Percentiles rank a stretch among this genome's conserved stretches.
These are phyloP conservation scores for Coccomyxa sp. DNA, from an alignment of 139 green algal genomes.

Conservation along the genomic window DNA sequence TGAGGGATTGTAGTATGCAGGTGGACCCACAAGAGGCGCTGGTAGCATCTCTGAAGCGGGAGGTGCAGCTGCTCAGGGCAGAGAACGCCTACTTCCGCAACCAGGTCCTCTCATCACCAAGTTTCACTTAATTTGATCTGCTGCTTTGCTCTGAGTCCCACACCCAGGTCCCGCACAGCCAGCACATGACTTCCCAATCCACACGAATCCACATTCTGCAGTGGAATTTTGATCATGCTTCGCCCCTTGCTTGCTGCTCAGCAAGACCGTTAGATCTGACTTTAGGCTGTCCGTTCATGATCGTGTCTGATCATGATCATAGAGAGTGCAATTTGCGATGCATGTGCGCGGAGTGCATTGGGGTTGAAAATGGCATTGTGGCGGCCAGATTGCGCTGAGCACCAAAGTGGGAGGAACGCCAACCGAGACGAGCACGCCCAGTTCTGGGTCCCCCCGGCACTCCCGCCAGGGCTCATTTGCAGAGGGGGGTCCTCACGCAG, in stretches of 20 bases:
- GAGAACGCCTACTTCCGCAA: conserved; percentile 47
- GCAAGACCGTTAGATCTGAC: not conserved
- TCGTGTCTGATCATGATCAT: too few relatives aligned
- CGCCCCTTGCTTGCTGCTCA: not conserved
- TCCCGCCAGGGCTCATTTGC: conserved; percentile 20
- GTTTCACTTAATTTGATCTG: conserved; percentile 5
- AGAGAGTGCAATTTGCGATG: too few relatives aligned
- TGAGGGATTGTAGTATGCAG: conserved; percentile 6
- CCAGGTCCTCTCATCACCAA: conserved; percentile 30
- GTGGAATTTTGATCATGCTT: not conserved
- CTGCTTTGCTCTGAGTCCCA: not conserved
- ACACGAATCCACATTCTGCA: not conserved
- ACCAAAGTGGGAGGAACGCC: too few relatives aligned
- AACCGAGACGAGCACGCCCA: too few relatives aligned
- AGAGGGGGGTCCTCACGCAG: conserved; percentile 27
- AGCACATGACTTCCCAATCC: not conserved
- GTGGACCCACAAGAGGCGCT: conserved; percentile 44
- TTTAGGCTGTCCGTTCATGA: too few relatives aligned
- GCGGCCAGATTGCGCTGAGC: too few relatives aligned
- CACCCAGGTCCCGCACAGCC: not conserved
- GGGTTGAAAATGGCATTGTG: too few relatives aligned
- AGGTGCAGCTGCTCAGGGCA: conserved; percentile 70
- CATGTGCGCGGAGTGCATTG: too few relatives aligned
- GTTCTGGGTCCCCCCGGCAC: conserved; percentile 1
- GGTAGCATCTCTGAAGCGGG: conserved; percentile 55